Evolutionary conservation across 495 filamentous ascomycete genomes (phyloP).

Genomic region (Venustampulla echinocandica): DNA sequence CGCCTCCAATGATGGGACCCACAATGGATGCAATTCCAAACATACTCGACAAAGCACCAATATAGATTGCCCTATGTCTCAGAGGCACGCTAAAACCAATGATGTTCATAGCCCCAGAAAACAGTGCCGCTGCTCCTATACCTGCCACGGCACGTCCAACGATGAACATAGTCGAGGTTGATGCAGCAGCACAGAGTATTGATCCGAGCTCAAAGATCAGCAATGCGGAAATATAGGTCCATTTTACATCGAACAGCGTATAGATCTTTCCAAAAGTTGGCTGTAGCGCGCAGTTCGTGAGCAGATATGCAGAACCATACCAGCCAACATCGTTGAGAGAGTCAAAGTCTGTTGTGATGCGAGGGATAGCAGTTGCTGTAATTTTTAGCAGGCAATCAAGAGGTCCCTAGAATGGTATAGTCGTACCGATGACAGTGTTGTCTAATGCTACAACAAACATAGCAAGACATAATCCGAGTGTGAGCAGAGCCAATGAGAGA

Average conservation of each 20-base stretch:
- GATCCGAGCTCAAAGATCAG: constrained; percentile 72
- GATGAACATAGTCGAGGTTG: constrained; percentile 50
- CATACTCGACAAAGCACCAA: constrained; percentile 68
- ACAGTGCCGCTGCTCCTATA: constrained; percentile 44
- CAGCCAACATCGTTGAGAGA: constrained; percentile 42
- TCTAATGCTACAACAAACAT: constrained; percentile 54
- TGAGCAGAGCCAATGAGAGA: constrained; percentile 36
- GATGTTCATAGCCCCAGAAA: constrained; percentile 33
- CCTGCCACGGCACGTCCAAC: constrained; percentile 56
- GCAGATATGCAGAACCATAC: constrained; percentile 47
- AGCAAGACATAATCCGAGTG: constrained; percentile 40
- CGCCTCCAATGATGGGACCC: constrained; percentile 52
- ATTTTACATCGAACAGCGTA: constrained; percentile 37
- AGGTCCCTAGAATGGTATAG: constrained; percentile 20
- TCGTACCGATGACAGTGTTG: no score
- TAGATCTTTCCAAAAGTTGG: constrained; percentile 41
- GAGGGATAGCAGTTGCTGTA: constrained; percentile 47
- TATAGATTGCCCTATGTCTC: constrained; percentile 56
- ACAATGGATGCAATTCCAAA: constrained; percentile 24
- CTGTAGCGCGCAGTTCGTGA: constrained; percentile 42
- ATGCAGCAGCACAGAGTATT: constrained; percentile 52
- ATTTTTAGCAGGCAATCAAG: constrained; percentile 28
- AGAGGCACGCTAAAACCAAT: constrained; percentile 50
- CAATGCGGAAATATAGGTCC: constrained; percentile 60
- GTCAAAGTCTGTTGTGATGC: constrained; percentile 39